Base-by-base conservation (phyloP, 495 filamentous ascomycete genomes). In the Sabuloglossum arenarium region DNA sequence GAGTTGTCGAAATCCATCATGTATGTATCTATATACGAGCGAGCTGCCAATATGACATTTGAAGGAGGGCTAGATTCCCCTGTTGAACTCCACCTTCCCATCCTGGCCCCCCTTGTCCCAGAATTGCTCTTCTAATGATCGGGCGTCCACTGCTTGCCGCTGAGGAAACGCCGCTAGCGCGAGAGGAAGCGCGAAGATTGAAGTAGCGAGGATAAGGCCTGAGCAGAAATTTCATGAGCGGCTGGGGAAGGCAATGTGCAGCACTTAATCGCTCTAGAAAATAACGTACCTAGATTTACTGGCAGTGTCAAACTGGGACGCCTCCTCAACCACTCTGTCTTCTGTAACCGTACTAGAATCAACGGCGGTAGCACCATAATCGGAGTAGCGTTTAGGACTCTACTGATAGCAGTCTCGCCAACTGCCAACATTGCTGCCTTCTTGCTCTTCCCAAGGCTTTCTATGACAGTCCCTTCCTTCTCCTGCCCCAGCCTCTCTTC, bases 281-380 rank as follows among this genome's bases (percentile, higher is more conserved):
- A n/a, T 19, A 31, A 53, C 61, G 46, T 64, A 70, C 76, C 88
- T 49, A 94, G 68, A 68, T 95, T 95, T 11, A 94, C 73, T 2
- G 87, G 87, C 53, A 85, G 62, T 5, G 80, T 79, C 68, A 82
- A 71, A 59, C 81, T 71, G 25, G 89, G 87, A 59, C 84, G 76
- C 56, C 67, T 69, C 67, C 77, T 78, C 61, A 94, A 64, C 87
- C 85, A 93, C 43, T 78, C 67, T 24, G 75, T 80, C 64, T 76
- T 73, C 73, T 95, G 89, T 56, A 96, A 67, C 53, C 79, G 70
- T n/a, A 95, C 82, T 56, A 95, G 73, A 37, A 90, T 69, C 59
- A 96, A 69, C 27, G 89, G 84, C 24, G 91, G 91, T 24, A 98
- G 69, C 3, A 93, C 88, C 91, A 98, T 98, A 68, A 98, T 90